phyloP scores from a whole-genome alignment of 176 grass and related monocot species.

The Rhynchospora breviuscula region DNA sequence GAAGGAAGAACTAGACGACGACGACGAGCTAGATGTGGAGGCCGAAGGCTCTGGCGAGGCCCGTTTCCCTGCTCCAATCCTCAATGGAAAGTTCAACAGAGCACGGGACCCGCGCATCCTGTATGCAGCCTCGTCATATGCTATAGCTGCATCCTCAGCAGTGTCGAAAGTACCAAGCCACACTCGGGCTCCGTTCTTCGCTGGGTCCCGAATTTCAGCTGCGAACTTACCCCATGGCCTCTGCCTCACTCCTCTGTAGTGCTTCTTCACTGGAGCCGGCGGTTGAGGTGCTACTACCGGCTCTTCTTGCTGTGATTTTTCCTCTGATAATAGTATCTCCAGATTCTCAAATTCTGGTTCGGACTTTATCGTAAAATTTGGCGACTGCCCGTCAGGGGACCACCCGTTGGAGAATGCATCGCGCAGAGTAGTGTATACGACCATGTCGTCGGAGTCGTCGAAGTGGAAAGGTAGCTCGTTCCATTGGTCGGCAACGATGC shows the following conservation, averaged over 20 bases:
- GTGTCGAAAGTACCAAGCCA: constrained; percentile 94
- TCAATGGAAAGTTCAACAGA: constrained; percentile 93
- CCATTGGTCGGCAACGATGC: constrained; percentile 62
- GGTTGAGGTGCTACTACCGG: background rate
- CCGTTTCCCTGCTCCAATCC: constrained; percentile 69
- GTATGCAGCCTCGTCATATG: constrained; percentile 85
- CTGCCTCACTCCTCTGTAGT: constrained; percentile 84
- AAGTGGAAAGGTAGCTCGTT: constrained; percentile 60
- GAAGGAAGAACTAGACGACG: constrained; percentile 20
- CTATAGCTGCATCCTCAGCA: constrained; percentile 81
- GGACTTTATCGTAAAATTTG: background rate
- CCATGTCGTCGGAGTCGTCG: constrained; percentile 95
- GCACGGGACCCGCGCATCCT: constrained; percentile 97
- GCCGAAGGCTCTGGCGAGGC: constrained; percentile 29
- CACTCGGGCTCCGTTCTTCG: constrained; percentile 88
- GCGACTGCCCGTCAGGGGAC: constrained; percentile 49
- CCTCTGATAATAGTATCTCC: background rate
- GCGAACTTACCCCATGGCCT: constrained; percentile 98
- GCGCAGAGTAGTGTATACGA: constrained; percentile 53
- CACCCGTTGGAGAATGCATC: constrained; percentile 72
- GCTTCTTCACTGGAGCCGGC: constrained; percentile 31
- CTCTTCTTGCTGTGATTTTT: background rate
- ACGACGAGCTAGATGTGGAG: constrained; percentile 17
- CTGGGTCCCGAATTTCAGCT: constrained; percentile 90
- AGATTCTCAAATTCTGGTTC: constrained; percentile 1